A percentile compares a stretch with the other conserved stretches of the same genome.
These are phyloP conservation scores for Graphiopsis chlorocephala DNA, from an alignment of 2,329 filamentous ascomycete genomes.

Conservation along the genomic window DNA sequence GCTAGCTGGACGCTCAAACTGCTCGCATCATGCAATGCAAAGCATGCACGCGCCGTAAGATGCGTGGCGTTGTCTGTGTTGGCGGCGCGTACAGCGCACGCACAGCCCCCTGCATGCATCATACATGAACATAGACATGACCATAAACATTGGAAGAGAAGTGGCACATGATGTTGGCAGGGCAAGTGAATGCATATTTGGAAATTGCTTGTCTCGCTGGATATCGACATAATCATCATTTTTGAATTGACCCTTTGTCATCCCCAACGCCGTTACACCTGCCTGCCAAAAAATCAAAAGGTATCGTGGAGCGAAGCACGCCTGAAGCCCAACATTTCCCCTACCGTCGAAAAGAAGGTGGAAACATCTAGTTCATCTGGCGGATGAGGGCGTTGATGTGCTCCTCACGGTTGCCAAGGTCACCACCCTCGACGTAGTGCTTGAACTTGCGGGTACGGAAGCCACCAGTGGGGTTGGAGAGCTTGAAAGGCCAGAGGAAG, in stretches of 20 bases:
- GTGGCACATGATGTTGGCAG: constrained; percentile 15
- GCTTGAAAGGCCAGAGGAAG: constrained; percentile 99
- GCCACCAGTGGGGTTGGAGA: constrained; percentile 94
- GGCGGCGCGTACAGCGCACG: neutral
- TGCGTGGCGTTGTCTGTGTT: neutral
- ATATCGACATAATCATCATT: constrained; percentile 15
- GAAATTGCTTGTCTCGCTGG: constrained; percentile 12
- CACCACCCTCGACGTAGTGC: constrained; percentile 98
- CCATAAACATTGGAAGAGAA: neutral
- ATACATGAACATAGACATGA: neutral
- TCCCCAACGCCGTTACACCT: constrained; percentile 14
- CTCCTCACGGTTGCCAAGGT: constrained; percentile 97
- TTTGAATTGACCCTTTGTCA: constrained; percentile 11
- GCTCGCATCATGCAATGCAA: neutral
- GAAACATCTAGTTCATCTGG: constrained; percentile 84
- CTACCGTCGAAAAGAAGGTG: constrained; percentile 2
- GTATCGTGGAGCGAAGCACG: constrained; percentile 15
- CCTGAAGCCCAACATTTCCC: constrained; percentile 11
- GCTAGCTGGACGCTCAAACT: too few relatives aligned
- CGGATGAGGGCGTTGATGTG: constrained; percentile 94
- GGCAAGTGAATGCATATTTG: constrained; percentile 13
- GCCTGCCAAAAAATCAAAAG: constrained; percentile 14
- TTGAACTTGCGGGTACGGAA: constrained; percentile 98
- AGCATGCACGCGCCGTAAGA: neutral
- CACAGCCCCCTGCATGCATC: neutral